Evolutionary conservation across 2,329 filamentous ascomycete genomes (phyloP).

Genomic region (Nemania diffusa): DNA sequence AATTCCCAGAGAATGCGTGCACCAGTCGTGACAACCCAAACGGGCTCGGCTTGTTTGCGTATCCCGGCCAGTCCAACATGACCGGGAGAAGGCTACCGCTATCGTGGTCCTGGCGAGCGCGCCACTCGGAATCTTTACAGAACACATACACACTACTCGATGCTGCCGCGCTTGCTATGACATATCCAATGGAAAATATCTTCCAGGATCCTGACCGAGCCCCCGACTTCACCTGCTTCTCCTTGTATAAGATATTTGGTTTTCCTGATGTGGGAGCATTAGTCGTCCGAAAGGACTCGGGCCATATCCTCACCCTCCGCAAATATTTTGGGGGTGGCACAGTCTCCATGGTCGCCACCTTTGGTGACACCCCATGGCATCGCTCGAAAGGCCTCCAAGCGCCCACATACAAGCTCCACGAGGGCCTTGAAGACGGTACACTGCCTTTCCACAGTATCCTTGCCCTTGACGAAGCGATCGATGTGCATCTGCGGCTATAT

Average conservation of each 20-base stretch:
- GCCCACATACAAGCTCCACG: conserved; percentile 61
- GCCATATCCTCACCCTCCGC: conserved; percentile 63
- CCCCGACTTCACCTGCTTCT: conserved; percentile 70
- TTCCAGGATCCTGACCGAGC: conserved; percentile 62
- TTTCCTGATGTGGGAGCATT: conserved; percentile 72
- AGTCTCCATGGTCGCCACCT: conserved; percentile 66
- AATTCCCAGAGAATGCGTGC: conserved; percentile 41
- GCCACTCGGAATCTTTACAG: conserved; percentile 48
- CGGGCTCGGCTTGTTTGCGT: conserved; percentile 66
- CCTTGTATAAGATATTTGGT: conserved; percentile 75
- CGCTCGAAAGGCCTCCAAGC: conserved; percentile 59
- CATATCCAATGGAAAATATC: conserved; percentile 62
- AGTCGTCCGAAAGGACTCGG: conserved; percentile 65
- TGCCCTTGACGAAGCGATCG: conserved; percentile 68
- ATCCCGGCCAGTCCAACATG: conserved; percentile 77
- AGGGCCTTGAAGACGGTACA: conserved; percentile 74
- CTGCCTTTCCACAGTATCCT: conserved; percentile 73
- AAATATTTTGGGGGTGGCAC: conserved; percentile 77
- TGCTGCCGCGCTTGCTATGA: conserved; percentile 72
- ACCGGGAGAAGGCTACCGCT: conserved; percentile 71
- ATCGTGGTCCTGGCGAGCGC: conserved; percentile 60
- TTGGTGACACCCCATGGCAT: conserved; percentile 62
- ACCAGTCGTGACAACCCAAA: conserved; percentile 41
- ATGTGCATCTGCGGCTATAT: conserved; percentile 65
- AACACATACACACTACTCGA: conserved; percentile 67